Percentiles rank a stretch among this genome's conserved stretches.
phyloP scores from a whole-genome alignment of 2,329 filamentous ascomycete species.

The Penicillium sp. region DNA sequence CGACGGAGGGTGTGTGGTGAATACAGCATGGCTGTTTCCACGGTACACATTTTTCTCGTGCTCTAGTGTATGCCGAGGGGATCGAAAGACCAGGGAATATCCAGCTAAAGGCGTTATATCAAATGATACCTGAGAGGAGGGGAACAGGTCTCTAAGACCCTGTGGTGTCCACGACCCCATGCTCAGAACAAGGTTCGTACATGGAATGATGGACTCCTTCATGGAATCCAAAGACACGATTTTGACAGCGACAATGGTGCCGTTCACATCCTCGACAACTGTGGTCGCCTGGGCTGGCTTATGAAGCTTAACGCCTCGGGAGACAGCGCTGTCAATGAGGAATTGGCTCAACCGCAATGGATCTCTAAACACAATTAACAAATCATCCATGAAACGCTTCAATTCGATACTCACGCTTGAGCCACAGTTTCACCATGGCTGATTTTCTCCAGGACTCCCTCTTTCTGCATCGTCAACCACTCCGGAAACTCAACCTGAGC shows the following conservation, averaged over 20 bases:
- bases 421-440: slow-evolving; percentile 53
- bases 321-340: slow-evolving; percentile 51
- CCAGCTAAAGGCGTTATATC: slow-evolving; percentile 58
- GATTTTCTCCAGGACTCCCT: slow-evolving; percentile 53
- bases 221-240: slow-evolving; percentile 38
- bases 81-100: slow-evolving; percentile 60
- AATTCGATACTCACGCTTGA: slow-evolving; percentile 48
- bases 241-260: slow-evolving; percentile 46
- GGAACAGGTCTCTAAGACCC: slow-evolving; percentile 60
- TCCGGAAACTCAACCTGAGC: slow-evolving; percentile 38
- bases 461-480: slow-evolving; percentile 52
- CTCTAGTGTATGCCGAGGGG: slow-evolving; percentile 40
- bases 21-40: slow-evolving; percentile 57
- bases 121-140: slow-evolving; percentile 44
- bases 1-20: slow-evolving; percentile 48
- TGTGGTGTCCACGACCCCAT: slow-evolving; percentile 63
- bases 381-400: not conserved
- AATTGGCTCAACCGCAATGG: slow-evolving; percentile 59
- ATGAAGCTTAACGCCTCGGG: slow-evolving; percentile 56
- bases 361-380: slow-evolving; percentile 43
- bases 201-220: slow-evolving; percentile 42
- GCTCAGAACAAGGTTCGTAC: slow-evolving; percentile 57
- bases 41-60: slow-evolving; percentile 32
- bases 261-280: slow-evolving; percentile 44
- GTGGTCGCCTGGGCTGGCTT: slow-evolving; percentile 53